Base-by-base conservation (phyloP, 139 green algal species). In the Closterium sp. region DNA sequence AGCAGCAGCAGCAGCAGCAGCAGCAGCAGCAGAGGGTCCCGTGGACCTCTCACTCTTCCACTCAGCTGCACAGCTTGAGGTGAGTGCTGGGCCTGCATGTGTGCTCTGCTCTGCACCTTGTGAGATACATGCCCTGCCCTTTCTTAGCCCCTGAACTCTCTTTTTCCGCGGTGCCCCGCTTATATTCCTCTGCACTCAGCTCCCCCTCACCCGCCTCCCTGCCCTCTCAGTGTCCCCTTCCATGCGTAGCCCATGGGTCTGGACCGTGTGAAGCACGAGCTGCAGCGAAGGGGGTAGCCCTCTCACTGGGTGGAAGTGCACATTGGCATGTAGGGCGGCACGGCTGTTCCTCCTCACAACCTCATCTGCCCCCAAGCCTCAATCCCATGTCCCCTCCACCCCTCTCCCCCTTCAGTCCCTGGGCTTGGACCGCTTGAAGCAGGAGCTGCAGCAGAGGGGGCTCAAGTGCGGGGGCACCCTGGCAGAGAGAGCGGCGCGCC, bases 391-490 rank as follows among this genome's bases (percentile, higher is more conserved):
- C 64, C 64, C 84, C 84, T 36, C 84, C 32, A n/a, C 69, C 28
- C 69, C 69, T 84, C 6, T 84, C 30, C 76, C 76, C n/a, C 8
- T 32, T 25, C 30, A 34, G 81, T 4, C 81, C 28, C n/a, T 96
- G 16, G 94, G 94, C 31, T 55, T 94, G 33, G 94, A 95, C 19
- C 21, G 88, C 4, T 64, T 96, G 3, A 96, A 96, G 85, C 4
- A 28, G 85, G 93, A 94, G 84, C 89, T 96, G 43, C 81, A 88
- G 83, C 9, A 23, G 19, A 38, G 43, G n/a, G 91, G 92, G 12
- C 87, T 96, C 64, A 96, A 96, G 87, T 94, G 93, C 64, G 94
- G 94, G 3, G 94, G 94, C 23, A 94, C 85, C 7, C 83, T 95
- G 23, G 33, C 28, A 2, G 88, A 96, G 69, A 81, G 93, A 25